phyloP scores from a whole-genome alignment of 1,284 basidiomycete genomes.

The Ganoderma lingzhi region DNA sequence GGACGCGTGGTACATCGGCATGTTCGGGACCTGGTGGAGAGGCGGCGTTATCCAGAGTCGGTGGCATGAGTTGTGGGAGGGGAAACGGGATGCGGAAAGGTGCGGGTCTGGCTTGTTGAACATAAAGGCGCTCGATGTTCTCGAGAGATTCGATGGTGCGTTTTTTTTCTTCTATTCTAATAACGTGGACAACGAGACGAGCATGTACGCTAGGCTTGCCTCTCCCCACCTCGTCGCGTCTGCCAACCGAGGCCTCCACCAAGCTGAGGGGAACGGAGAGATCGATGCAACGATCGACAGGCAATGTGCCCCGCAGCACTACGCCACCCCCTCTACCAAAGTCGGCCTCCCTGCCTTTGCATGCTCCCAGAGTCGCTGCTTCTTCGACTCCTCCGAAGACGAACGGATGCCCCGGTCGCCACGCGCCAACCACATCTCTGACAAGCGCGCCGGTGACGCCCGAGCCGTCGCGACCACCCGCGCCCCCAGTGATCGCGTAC shows the following conservation, averaged over 20 bases:
- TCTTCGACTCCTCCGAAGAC: constrained; percentile 42
- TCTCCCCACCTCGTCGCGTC: constrained; percentile 42
- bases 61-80: constrained; percentile 70
- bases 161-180: constrained; percentile 3
- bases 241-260: constrained; percentile 51
- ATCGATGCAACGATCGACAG: constrained; percentile 49
- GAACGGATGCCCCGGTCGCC: constrained; percentile 31
- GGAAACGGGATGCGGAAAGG: constrained; percentile 74
- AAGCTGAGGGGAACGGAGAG: constrained; percentile 67
- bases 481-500: constrained; percentile 28
- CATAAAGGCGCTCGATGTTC: constrained; percentile 72
- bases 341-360: constrained; percentile 79
- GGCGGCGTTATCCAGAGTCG: constrained; percentile 76
- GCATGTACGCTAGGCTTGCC: constrained; percentile 51
- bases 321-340: constrained; percentile 86
- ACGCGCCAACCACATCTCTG: constrained; percentile 34
- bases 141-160: constrained; percentile 69
- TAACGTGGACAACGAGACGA: constrained; percentile 6
- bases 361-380: constrained; percentile 53
- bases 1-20: constrained; percentile 88
- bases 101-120: constrained; percentile 78
- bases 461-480: constrained; percentile 31
- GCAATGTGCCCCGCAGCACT: constrained; percentile 56
- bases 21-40: constrained; percentile 89
- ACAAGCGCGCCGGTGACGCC: constrained; percentile 29